Conservation (phyloP, 1,139 yeast species). For the Blastobotrys ciferrii region DNA sequence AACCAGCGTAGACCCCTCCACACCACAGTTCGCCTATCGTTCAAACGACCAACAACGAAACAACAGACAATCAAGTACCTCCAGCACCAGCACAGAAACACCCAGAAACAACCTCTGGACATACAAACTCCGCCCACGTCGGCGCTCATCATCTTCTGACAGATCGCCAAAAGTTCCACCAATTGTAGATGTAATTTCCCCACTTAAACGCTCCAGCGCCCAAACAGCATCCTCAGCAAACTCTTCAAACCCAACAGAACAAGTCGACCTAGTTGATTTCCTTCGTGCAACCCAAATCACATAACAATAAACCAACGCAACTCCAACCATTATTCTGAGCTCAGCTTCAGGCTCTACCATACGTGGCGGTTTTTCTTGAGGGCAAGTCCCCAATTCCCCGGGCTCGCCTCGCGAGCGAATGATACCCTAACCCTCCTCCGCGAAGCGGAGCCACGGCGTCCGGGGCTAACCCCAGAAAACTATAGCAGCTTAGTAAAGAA, state of each 20-base stretch:
- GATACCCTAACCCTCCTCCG: too few species aligned
- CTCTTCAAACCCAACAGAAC: not conserved
- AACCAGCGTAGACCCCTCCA: not conserved
- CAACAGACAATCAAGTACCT: not conserved
- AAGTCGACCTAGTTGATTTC: constrained; percentile 2
- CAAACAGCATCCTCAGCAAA: not conserved
- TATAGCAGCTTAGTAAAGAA: too few species aligned
- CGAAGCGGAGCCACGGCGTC: too few species aligned
- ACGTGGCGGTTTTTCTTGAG: too few species aligned
- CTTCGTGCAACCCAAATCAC: not conserved
- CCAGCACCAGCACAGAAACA: not conserved
- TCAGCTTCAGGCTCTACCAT: too few species aligned
- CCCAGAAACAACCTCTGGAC: constrained; percentile 3
- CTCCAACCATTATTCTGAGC: too few species aligned
- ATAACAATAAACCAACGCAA: constrained; percentile 2
- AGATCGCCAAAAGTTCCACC: not conserved
- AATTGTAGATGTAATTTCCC: constrained; percentile 15
- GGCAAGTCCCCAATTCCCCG: too few species aligned
- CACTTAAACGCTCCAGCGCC: constrained; percentile 8
- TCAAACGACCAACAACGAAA: not conserved
- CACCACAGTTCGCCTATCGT: not conserved
- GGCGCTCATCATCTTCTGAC: not conserved
- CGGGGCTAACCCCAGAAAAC: too few species aligned
- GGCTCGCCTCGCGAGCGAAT: too few species aligned
- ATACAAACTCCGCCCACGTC: constrained; percentile 3